Evolutionary conservation across 805 yeast species (phyloP), one percentile per base, ranked within the genome.

Genomic region (Ascoidea asiatica): DNA sequence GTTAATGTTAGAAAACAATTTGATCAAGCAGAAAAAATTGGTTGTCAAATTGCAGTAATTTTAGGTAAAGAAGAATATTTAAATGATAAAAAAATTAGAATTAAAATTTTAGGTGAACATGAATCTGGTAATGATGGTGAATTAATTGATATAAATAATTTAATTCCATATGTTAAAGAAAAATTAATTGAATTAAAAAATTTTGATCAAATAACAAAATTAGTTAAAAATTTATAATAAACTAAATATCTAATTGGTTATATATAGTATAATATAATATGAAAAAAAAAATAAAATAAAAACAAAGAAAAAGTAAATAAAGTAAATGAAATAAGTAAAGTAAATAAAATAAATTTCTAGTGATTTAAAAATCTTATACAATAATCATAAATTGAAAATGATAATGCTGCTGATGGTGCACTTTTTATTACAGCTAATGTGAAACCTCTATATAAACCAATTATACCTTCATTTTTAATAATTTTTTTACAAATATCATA

Each of bases 1-100:
- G 95, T 94, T 45, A 92, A 92, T 62, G 83, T 88, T 47, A 81
- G 95, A 62, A 92, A 90, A 63, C 98, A 92, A 66, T 92, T 92
- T 52, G 97, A 90, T 55, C 95, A 96, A 43, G 97, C 98, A 39
- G 98, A 92, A 56, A 89, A 86, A 64, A 69, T 87, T 2, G 97
- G 96, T 20, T 86, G 95, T 55, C 81, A 88, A 47, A 55, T 88
- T 40, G 95, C 92, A 11, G 95, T 92, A 39, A 92, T 92, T 52
- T 69, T 92, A 46, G 98, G 98, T 55, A 94, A 90, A 61, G 97
- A 92, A 61, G 98, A 92, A 65, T 88, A 65, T 56, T 53, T 60
- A 22, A 75, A 78, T 18, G 77, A 75, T 51, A 95, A 95, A 19
- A 73, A 81, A 49, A 70, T 89, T 48, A 80, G 95, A 67, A 80